Percentiles rank a stretch among this genome's conserved stretches.
These are phyloP conservation scores for Ceratocystis destructans DNA, from an alignment of 2,329 filamentous ascomycete genomes.

Conservation along the genomic window DNA sequence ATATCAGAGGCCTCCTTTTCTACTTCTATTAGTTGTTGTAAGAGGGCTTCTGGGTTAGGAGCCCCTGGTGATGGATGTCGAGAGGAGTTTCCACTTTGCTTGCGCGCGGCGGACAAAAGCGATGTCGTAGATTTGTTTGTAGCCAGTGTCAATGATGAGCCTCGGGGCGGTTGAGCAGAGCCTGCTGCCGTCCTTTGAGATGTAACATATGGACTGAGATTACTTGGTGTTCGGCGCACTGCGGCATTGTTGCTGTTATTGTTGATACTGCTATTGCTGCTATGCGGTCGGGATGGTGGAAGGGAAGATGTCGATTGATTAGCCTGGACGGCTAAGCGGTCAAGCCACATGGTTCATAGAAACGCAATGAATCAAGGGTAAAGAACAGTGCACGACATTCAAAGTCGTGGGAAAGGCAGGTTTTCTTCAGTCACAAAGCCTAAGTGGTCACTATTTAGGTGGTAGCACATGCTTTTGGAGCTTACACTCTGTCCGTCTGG, in stretches of 20 bases:
- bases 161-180: constrained; percentile 27
- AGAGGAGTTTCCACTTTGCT: constrained; percentile 53
- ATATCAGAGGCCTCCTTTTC: constrained; percentile 7
- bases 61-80: constrained; percentile 30
- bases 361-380: neutral
- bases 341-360: constrained; percentile 64
- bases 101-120: constrained; percentile 50
- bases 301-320: constrained; percentile 36
- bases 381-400: neutral
- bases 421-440: neutral
- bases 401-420: neutral
- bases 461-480: neutral
- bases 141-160: constrained; percentile 61
- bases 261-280: constrained; percentile 5
- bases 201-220: constrained; percentile 52
- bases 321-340: constrained; percentile 64
- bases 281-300: constrained; percentile 26
- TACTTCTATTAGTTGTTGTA: constrained; percentile 13
- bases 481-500: neutral
- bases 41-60: constrained; percentile 11
- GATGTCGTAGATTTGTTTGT: constrained; percentile 67
- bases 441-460: neutral
- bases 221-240: constrained; percentile 48
- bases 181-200: constrained; percentile 49
- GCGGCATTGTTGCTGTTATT: constrained; percentile 43